Base-by-base conservation (phyloP, 2,329 filamentous ascomycete species). In the Verticillium albo-atrum region DNA sequence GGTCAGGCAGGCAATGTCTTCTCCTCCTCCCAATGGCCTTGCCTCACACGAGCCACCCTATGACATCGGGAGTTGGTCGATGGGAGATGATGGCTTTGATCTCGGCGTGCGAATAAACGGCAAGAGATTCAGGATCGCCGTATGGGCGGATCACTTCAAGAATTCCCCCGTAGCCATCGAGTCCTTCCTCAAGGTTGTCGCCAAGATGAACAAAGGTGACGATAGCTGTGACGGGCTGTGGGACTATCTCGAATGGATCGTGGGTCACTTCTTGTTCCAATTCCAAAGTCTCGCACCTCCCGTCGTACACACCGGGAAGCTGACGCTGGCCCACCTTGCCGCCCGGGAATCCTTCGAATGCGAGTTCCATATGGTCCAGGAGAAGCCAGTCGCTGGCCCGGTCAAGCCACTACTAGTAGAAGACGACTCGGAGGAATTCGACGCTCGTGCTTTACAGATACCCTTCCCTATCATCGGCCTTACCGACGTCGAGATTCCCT, bases 181-280 rank as follows among this genome's bases (percentile, higher is more conserved):
- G n/a, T 2, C 35, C 30, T 63, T 63, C 42, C 10, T 54, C 50
- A 52, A 59, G 27, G 59, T 37, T 14, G 58, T 58, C 34, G 55
- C 57, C 23, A 58, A 58, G 32, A 52, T 61, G 42, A 4, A 17
- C 27, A 37, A 42, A 17, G 56, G 61, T 34, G 56, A 62, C 23
- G 56, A 62, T 20, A 53, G 58, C 26, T 37, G 34, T 52, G 50
- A 57, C 1, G 57, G 55, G 17, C 57, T 61, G 20, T 63, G 59
- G 61, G 54, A 57, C 17, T 63, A 61, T 20, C 53, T 34, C 34
- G 57, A 63, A 54, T 23, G n/a, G n/a, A 54, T 63, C n/a, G 61
- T 56, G 28, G 42, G 35, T 50, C 26, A 30, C 35, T 63, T 63
- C 23, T 9, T 59, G 25, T 52, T 52, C 10, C 35, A 56, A 14